phyloP scores from a whole-genome alignment of 495 filamentous ascomycete species.

The Annulohypoxylon moriforme region DNA sequence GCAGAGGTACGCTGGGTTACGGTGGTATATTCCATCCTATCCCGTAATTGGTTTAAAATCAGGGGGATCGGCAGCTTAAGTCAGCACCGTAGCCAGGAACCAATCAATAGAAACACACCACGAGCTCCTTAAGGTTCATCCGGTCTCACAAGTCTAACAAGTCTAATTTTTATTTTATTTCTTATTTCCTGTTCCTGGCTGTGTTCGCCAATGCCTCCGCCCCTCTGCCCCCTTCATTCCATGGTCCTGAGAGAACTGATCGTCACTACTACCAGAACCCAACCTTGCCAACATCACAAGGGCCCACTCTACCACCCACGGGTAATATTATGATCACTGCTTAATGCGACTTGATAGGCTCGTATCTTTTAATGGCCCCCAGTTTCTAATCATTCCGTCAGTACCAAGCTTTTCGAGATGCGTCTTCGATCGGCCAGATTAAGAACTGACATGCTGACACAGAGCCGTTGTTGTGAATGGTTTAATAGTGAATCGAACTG shows the following conservation, averaged over 20 bases:
- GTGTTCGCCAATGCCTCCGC: background rate
- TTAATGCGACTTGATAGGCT: slow-evolving; percentile 30
- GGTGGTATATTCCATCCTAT: slow-evolving; percentile 23
- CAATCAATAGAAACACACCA: slow-evolving; percentile 41
- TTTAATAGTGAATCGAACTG: background rate
- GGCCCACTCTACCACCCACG: slow-evolving; percentile 26
- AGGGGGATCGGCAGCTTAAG: slow-evolving; percentile 43
- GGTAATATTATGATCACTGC: slow-evolving; percentile 33
- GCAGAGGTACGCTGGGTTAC: too few species aligned
- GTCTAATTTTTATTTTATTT: slow-evolving; percentile 17
- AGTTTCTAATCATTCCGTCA: slow-evolving; percentile 30
- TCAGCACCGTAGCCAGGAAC: slow-evolving; percentile 17
- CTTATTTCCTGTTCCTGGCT: slow-evolving; percentile 13
- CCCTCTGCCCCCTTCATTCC: slow-evolving; percentile 35
- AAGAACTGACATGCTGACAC: slow-evolving; percentile 6
- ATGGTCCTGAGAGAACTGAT: slow-evolving; percentile 27
- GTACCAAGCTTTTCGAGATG: slow-evolving; percentile 40
- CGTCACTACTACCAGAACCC: slow-evolving; percentile 31
- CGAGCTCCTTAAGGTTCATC: slow-evolving; percentile 18
- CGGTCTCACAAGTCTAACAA: background rate
- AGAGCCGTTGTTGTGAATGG: background rate
- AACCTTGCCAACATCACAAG: slow-evolving; percentile 3
- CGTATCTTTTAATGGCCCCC: slow-evolving; percentile 10
- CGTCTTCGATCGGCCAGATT: slow-evolving; percentile 38
- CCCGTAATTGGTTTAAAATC: slow-evolving; percentile 29